Percentiles rank a stretch among this genome's conserved stretches.
These are phyloP conservation scores for Gentiana straminea DNA, from an alignment of 257 asterid species.

Conservation along the genomic window DNA sequence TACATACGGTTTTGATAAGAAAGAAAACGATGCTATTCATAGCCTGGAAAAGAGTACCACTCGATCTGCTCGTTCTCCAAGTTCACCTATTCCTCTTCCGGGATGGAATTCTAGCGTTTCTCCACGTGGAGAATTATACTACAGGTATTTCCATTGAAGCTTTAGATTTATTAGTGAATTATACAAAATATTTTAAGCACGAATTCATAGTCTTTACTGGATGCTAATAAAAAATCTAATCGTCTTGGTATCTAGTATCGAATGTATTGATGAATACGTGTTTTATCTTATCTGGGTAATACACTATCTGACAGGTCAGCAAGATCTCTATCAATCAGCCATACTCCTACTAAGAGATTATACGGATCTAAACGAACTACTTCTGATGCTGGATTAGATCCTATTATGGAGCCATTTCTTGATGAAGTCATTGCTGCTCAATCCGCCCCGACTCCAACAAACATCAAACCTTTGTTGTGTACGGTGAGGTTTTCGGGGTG, in stretches of 20 bases:
- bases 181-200: no score
- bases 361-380: slow-evolving; percentile 21
- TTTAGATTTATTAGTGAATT: background rate
- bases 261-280: no score
- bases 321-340: slow-evolving; percentile 54
- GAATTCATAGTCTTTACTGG: no score
- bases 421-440: slow-evolving; percentile 21
- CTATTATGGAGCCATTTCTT: slow-evolving; percentile 39
- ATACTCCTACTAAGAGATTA: slow-evolving; percentile 38
- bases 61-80: slow-evolving; percentile 13
- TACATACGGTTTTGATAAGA: slow-evolving; percentile 18
- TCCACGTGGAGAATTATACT: slow-evolving; percentile 34
- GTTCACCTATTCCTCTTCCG: slow-evolving; percentile 50
- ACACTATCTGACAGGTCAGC: slow-evolving; percentile 45
- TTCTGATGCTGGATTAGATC: slow-evolving; percentile 26
- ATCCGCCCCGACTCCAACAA: slow-evolving; percentile 33
- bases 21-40: slow-evolving; percentile 4
- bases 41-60: slow-evolving; percentile 6
- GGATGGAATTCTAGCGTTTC: slow-evolving; percentile 9
- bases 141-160: slow-evolving; percentile 24
- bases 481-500: slow-evolving; percentile 36
- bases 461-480: slow-evolving; percentile 43
- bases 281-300: no score
- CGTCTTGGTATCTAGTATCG: no score
- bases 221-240: no score